Conservation (phyloP, 805 yeast genomes). For the Starmerella sirachaensis region DNA sequence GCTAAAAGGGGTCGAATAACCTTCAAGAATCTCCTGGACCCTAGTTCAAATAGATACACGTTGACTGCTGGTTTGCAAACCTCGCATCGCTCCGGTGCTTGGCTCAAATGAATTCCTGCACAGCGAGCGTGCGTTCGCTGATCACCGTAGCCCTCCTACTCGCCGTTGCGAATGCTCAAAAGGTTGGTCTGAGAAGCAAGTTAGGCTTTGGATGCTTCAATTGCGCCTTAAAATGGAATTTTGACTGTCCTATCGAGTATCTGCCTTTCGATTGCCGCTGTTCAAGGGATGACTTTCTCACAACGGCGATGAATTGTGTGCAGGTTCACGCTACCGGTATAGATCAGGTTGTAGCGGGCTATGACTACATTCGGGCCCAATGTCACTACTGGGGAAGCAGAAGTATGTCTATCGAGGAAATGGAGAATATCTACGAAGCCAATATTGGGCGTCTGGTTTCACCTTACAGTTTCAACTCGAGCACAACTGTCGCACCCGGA, state of each 20-base stretch:
- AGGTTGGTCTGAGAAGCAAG: slow-evolving; percentile 26
- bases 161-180: slow-evolving; percentile 18
- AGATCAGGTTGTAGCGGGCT: slow-evolving; percentile 22
- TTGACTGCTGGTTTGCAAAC: too few relatives aligned
- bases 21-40: too few relatives aligned
- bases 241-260: slow-evolving; percentile 23
- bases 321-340: slow-evolving; percentile 19
- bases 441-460: slow-evolving; percentile 17
- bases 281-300: slow-evolving; percentile 23
- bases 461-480: slow-evolving; percentile 6
- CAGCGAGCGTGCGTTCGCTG: background rate
- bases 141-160: background rate
- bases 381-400: slow-evolving; percentile 26
- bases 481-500: slow-evolving; percentile 3
- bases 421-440: slow-evolving; percentile 26
- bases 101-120: too few relatives aligned
- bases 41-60: too few relatives aligned
- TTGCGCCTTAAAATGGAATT: slow-evolving; percentile 26
- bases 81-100: too few relatives aligned
- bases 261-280: slow-evolving; percentile 25
- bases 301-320: slow-evolving; percentile 26
- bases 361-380: slow-evolving; percentile 22
- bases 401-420: slow-evolving; percentile 19
- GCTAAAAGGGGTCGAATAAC: too few relatives aligned
- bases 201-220: slow-evolving; percentile 28